Evolutionary conservation across 164 flowering plant species (phyloP), one percentile per base, ranked within the genome.

Genomic region (Dillenia turbinata): DNA sequence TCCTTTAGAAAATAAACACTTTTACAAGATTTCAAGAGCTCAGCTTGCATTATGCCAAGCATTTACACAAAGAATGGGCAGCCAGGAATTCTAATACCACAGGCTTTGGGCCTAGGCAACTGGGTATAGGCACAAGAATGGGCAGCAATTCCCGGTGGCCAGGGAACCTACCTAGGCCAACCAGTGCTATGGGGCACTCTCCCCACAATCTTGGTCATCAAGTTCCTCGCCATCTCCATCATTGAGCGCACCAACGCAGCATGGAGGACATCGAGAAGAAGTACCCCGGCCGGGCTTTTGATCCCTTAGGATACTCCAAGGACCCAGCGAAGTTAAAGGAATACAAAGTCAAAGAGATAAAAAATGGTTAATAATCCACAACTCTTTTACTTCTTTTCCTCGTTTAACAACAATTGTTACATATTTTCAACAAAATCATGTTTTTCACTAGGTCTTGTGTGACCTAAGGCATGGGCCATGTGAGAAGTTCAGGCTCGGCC

Each of bases 121-220:
- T 94, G 98, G 97, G 99, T 91, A 45, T 72, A 94, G 74, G 99
- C 97, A 8, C 97, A 91, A 72, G 96, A 94, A 56, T 94, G 97
- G 97, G 99, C 99, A 0, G 99, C 97, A 5, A 8, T 80, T 13
- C 99, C 97, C 6, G 97, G 95, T 9, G 99, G 99, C 10, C 99
- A 89, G 70, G 99, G 96, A 0, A 91, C 97, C 8, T 94, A 89
- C 85, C 71, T 94, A 65, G 99, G 99, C 40, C 79, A 85, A 82
- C 93, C 96, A 24, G 97, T 94, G 8, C 99, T 97, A 54, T 94
- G 99, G 99, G 97, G 99, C 14, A 88, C 89, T 51, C 84, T 91
- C 22, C 97, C 99, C 10, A 91, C 88, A 65, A 89, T 94, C 63
- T 70, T 91, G 61, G 97, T 59, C 45, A 88, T 91, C 3, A 96